These are phyloP conservation scores for Rosa chinensis DNA, from an alignment of 306 rosid species.

Conservation along the genomic window DNA sequence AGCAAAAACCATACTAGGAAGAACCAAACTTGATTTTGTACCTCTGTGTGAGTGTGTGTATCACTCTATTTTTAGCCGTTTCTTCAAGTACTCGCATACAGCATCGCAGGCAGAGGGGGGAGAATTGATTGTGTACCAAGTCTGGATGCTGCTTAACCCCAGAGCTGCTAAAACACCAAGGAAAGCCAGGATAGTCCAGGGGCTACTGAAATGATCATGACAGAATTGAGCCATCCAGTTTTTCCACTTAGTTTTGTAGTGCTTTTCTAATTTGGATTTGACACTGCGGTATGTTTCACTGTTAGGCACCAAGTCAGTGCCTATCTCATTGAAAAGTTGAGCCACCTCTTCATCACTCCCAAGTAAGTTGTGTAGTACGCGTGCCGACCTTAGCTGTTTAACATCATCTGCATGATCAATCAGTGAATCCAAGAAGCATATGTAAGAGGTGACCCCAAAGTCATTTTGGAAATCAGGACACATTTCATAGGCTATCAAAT, in stretches of 20 bases:
- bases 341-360: constrained; percentile 48
- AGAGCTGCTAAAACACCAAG: background rate
- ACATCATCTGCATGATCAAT: constrained; percentile 38
- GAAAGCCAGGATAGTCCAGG: constrained; percentile 32
- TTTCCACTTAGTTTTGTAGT: background rate
- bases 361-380: constrained; percentile 22
- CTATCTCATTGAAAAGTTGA: constrained; percentile 19
- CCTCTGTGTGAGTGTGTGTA: background rate
- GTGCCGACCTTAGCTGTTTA: constrained; percentile 16
- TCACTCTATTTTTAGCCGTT: background rate
- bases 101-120: background rate
- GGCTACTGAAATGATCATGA: constrained; percentile 4
- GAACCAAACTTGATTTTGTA: background rate
- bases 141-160: constrained; percentile 7
- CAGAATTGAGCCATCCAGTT: constrained; percentile 25
- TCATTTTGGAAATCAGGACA: constrained; percentile 35
- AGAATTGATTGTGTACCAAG: constrained; percentile 1
- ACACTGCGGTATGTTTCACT: background rate
- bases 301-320: constrained; percentile 20
- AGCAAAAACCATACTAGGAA: background rate
- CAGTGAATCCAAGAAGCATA: constrained; percentile 35
- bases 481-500: constrained; percentile 44
- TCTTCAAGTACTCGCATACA: constrained; percentile 1
- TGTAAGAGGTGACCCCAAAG: background rate
- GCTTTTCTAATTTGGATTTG: background rate